These are phyloP conservation scores for Colletotrichum nymphaeae DNA, from an alignment of 2,329 filamentous ascomycete genomes.

Conservation along the genomic window DNA sequence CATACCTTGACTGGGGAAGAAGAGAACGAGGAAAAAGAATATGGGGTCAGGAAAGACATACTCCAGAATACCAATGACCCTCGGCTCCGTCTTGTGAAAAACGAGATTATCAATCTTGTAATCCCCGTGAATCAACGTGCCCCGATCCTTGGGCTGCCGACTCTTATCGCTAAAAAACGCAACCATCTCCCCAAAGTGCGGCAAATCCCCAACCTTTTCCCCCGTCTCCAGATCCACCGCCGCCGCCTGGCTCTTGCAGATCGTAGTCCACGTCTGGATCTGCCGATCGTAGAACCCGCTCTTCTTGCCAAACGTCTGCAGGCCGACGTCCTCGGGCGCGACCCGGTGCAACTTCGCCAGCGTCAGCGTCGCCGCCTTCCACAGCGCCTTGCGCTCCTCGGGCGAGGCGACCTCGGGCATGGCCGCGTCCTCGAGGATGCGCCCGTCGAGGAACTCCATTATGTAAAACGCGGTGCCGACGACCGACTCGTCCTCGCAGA, in stretches of 20 bases:
- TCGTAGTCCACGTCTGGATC: conserved; percentile 82
- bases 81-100: conserved; percentile 88
- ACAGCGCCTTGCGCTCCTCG: conserved; percentile 81
- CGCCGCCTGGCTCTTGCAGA: conserved; percentile 81
- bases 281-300: conserved; percentile 88
- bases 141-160: conserved; percentile 81
- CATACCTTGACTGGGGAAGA: too few species aligned
- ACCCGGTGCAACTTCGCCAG: conserved; percentile 88
- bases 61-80: conserved; percentile 93
- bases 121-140: conserved; percentile 89
- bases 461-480: conserved; percentile 96
- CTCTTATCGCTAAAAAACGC: conserved; percentile 78
- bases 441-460: conserved; percentile 94
- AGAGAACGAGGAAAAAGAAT: too few species aligned
- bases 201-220: conserved; percentile 82
- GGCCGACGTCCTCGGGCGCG: conserved; percentile 71
- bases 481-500: conserved; percentile 85
- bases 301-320: conserved; percentile 79
- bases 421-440: conserved; percentile 90
- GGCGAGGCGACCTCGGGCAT: conserved; percentile 77
- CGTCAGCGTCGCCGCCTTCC: conserved; percentile 85
- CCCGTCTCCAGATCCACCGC: conserved; percentile 82
- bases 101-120: conserved; percentile 95
- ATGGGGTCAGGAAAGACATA: too few species aligned
- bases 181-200: conserved; percentile 84